Base-by-base conservation (phyloP, 352 stramenopile genomes). In the Phytophthora hibernalis region DNA sequence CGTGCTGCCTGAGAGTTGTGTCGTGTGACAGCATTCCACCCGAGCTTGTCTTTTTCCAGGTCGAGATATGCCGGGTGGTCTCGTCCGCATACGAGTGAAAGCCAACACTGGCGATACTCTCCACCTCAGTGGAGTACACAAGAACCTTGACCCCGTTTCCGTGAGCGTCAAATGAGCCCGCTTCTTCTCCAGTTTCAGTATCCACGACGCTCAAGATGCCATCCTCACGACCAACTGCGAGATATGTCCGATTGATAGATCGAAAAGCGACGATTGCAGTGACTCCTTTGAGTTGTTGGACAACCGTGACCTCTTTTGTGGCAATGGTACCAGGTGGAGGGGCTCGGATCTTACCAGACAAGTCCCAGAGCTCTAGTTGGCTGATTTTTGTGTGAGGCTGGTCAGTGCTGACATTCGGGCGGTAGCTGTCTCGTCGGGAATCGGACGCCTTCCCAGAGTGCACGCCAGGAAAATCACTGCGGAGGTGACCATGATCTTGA, bases 41-140 rank as follows among this genome's bases (percentile, higher is more conserved):
- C 10, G 67, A 63, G 35, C 74, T 69, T 9, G 70, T 71, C 16
- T 81, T 80, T 45, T 76, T 79, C 77, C 77, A 79, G 15, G 87
- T 78, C 24, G 80, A 63, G 21, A 93, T 78, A 45, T 91, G 72
- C 43, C 82, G 56, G 35, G 81, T 87, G 4, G 80, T 84, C 28
- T 93, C 83, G 50, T 93, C 85, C 6, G 82, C 73, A 55, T 89
- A 91, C 21, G 83, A 86, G 43, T 87, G 66, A 24, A 77, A 80
- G 0, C 85, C 81, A 24, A 82, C 76, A 54, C 79, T 92, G 6
- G 85, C 83, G 9, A 93, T 59, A 47, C 76, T 79, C 38, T 85
- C 77, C 37, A 72, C 71, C 15, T 84, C 71, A 6, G 22, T 59
- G 40, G 85, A 91, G 49, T 80, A 80, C 2, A 64, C 59, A 1